Conservation (phyloP, 345 rosid genomes). For the Mangifera indica region DNA sequence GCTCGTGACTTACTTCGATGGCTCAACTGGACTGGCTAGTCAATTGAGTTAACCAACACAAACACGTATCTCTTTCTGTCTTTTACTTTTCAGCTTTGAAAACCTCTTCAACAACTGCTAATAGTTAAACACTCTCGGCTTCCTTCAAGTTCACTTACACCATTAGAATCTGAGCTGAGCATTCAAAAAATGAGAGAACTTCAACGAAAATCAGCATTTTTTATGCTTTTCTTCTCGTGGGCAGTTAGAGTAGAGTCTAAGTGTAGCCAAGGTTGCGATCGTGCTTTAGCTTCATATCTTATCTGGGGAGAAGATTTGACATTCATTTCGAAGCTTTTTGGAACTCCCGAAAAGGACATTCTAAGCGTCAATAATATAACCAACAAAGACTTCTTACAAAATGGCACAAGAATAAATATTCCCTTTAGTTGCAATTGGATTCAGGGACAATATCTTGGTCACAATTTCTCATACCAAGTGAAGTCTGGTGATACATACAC, state of each 20-base stretch:
- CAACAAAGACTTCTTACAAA: background rate
- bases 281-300: constrained; percentile 42
- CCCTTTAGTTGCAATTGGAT: constrained; percentile 10
- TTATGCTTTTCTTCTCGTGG: background rate
- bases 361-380: constrained; percentile 15
- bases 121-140: background rate
- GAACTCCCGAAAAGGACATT: constrained; percentile 23
- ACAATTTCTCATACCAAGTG: background rate
- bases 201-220: background rate
- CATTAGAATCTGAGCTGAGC: background rate
- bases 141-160: background rate
- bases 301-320: constrained; percentile 37
- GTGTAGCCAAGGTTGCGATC: constrained; percentile 31
- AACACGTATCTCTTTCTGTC: background rate
- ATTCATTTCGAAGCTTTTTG: constrained; percentile 33
- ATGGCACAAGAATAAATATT: background rate
- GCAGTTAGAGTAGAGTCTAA: background rate
- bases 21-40: background rate
- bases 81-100: background rate
- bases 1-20: too few species aligned
- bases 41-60: background rate
- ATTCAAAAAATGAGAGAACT: background rate
- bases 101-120: background rate
- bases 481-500: constrained; percentile 6
- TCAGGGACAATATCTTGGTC: constrained; percentile 3